A percentile compares a stretch with the other conserved stretches of the same genome.
These are phyloP conservation scores for Cryptococcus hybrid DNA, from an alignment of 1,284 basidiomycete species.

Conservation along the genomic window DNA sequence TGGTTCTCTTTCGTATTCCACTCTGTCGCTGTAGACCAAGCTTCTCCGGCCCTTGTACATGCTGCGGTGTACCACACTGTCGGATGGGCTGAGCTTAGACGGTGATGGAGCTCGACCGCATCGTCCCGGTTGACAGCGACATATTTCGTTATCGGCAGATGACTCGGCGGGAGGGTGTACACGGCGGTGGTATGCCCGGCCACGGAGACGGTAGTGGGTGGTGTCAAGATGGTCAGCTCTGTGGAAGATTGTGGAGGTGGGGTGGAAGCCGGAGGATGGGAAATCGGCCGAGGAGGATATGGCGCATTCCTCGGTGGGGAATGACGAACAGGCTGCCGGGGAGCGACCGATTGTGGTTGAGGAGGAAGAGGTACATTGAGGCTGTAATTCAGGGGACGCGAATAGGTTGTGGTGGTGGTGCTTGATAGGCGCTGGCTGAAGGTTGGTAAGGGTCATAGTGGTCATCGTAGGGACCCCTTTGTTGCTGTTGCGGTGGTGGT, in stretches of 20 bases:
- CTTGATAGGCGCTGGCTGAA: slow-evolving; percentile 22
- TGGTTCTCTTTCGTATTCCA: slow-evolving; percentile 39
- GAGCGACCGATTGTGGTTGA: neutral
- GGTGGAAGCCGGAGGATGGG: neutral
- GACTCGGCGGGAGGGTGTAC: slow-evolving; percentile 35
- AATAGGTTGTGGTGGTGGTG: slow-evolving; percentile 15
- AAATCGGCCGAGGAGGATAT: neutral
- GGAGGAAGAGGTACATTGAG: neutral
- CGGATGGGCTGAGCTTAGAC: slow-evolving; percentile 25
- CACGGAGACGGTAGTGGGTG: slow-evolving; percentile 27
- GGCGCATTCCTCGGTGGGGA: neutral
- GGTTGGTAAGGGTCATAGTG: slow-evolving; percentile 46
- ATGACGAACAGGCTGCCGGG: neutral
- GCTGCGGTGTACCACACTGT: slow-evolving; percentile 48
- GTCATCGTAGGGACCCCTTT: slow-evolving; percentile 24
- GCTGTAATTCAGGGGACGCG: neutral
- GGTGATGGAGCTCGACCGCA: slow-evolving; percentile 42
- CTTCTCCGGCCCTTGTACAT: slow-evolving; percentile 45
- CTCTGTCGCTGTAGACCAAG: slow-evolving; percentile 47
- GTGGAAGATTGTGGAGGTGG: neutral
- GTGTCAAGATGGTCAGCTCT: slow-evolving; percentile 32
- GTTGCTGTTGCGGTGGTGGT: neutral
- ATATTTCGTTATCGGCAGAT: slow-evolving; percentile 46
- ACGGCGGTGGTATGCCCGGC: slow-evolving; percentile 28
- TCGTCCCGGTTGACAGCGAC: slow-evolving; percentile 38